Base-by-base conservation (phyloP, 2,329 filamentous ascomycete species). In the Fusarium sublunatum region DNA sequence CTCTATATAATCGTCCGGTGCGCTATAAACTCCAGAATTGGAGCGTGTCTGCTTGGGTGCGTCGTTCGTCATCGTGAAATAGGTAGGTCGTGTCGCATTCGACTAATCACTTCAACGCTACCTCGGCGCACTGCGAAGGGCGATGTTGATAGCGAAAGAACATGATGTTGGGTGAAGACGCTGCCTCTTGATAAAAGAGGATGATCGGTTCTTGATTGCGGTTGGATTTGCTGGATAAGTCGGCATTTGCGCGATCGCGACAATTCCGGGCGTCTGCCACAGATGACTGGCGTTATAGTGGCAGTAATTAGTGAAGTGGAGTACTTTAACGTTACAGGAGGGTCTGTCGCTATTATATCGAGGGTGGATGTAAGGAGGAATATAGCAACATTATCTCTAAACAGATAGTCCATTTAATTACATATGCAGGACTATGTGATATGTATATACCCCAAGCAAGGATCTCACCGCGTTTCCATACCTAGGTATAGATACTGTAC, bases 161-260 rank as follows among this genome's bases (percentile, higher is more conserved):
- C 47, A 65, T 65, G 26, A 6, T 65, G n/a, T 39, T n/a, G 40
- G 10, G 32, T 11, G 4, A 4, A 38, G 34, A n/a, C 22, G 19
- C 35, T 42, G n/a, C n/a, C 22, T 46, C 7, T 34, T 28, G 29
- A 28, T 29, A 7, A 4, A 39, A n/a, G 19, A 29, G 38, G 38
- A 26, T 19, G 57, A 65, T 29, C 44, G 46, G 10, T 38, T 34
- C 29, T 58, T 19, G 13, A 43, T 45, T 48, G 42, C 38, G 50
- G 43, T 57, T 61, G 53, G 45, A 40, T 34, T 35, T 35, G 36
- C 34, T 65, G 69, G 67, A 31, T 71, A 69, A 70, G 67, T 65
- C 69, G 69, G 69, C 69, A 69, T 59, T 47, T 38, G 19, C 28
- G n/a, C 13, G 15, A 38, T 7, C 50, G 35, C 36, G 53, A 61